A percentile compares a stretch with the other conserved stretches of the same genome.
These are phyloP conservation scores for Penicillium coprophilum DNA, from an alignment of 495 filamentous ascomycete species.

Conservation along the genomic window DNA sequence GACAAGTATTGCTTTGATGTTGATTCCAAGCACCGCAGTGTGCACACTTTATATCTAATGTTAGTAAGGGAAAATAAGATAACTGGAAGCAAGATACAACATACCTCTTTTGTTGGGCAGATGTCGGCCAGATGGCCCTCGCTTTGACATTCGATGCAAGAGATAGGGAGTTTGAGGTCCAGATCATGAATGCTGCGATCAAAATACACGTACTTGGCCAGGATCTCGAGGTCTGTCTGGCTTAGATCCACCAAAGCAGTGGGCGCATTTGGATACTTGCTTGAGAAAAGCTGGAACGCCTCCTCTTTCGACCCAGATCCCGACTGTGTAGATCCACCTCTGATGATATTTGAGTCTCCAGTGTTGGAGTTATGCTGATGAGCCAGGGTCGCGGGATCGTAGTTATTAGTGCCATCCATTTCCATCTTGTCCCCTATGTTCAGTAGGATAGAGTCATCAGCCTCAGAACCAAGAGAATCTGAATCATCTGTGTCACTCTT, in stretches of 20 bases:
- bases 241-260: conserved; percentile 43
- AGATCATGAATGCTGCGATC: conserved; percentile 59
- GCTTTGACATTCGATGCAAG: conserved; percentile 46
- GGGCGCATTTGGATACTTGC: conserved; percentile 40
- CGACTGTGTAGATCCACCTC: neutral
- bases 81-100: neutral
- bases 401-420: conserved; percentile 23
- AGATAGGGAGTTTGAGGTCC: conserved; percentile 64
- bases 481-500: conserved; percentile 41
- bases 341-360: neutral
- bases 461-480: conserved; percentile 37
- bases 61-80: conserved; percentile 4
- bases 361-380: conserved; percentile 8
- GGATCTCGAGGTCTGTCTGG: conserved; percentile 42
- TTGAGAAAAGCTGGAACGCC: conserved; percentile 35
- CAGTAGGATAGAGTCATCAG: conserved; percentile 45
- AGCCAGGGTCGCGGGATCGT: conserved; percentile 26
- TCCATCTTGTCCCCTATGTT: conserved; percentile 37
- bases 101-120: conserved; percentile 47
- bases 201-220: conserved; percentile 50
- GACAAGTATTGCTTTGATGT: conserved; percentile 42
- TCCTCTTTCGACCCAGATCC: conserved; percentile 35
- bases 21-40: conserved; percentile 44
- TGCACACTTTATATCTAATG: conserved; percentile 31
- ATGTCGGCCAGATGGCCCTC: conserved; percentile 47